Percentiles rank a stretch among this genome's conserved stretches.
These are phyloP conservation scores for Microstegium vimineum DNA, from an alignment of 176 grass and related monocot species.

Conservation along the genomic window DNA sequence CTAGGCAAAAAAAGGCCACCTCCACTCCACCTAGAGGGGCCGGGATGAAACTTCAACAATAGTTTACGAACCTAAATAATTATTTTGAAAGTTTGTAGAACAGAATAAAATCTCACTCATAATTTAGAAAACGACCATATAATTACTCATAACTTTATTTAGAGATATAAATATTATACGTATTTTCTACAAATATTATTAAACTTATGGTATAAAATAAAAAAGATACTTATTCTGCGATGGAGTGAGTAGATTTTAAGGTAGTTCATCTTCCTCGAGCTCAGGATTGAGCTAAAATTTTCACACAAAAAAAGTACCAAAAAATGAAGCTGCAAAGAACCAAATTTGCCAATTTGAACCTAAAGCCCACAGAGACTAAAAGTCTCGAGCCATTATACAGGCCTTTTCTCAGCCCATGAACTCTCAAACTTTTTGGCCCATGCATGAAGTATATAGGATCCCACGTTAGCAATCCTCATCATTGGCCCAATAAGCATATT, in stretches of 20 bases:
- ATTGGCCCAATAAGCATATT: background rate
- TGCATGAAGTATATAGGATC: background rate
- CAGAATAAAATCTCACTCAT: too few relatives aligned
- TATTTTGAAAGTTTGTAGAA: too few relatives aligned
- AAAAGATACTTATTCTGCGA: too few relatives aligned
- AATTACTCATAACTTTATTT: too few relatives aligned
- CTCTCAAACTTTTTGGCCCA: background rate
- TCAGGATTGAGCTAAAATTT: background rate
- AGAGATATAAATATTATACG: too few relatives aligned
- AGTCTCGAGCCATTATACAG: background rate
- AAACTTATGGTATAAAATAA: too few relatives aligned
- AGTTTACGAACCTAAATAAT: too few relatives aligned
- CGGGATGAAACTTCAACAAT: too few relatives aligned
- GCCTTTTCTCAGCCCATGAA: background rate
- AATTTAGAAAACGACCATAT: too few relatives aligned
- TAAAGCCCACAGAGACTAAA: background rate
- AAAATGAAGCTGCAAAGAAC: background rate
- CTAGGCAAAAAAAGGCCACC: background rate
- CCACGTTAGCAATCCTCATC: background rate
- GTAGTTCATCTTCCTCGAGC: background rate
- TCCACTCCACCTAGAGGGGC: too few relatives aligned
- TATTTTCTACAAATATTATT: too few relatives aligned
- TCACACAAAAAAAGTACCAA: background rate
- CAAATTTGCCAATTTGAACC: background rate
- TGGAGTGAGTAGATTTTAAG: too few relatives aligned